Percentiles rank a stretch among this genome's conserved stretches.
These are phyloP conservation scores for Lachnellula occidentalis DNA, from an alignment of 2,329 filamentous ascomycete genomes.

Conservation along the genomic window DNA sequence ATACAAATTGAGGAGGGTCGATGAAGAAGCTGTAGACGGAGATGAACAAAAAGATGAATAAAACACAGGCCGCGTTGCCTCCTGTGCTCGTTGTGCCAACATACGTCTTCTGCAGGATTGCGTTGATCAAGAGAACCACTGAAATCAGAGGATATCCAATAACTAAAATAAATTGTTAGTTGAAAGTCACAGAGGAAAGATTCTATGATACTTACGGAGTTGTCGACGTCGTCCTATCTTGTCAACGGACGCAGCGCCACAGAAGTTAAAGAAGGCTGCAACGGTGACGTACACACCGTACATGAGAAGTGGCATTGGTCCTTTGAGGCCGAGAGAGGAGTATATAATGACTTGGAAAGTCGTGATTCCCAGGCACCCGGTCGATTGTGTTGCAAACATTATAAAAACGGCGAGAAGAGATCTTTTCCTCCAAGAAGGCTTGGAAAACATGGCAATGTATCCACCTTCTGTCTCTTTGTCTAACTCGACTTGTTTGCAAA, in stretches of 20 bases:
- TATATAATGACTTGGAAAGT: background rate
- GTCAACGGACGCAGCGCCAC: too few species aligned
- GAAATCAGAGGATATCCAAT: too few species aligned
- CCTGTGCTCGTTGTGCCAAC: too few species aligned
- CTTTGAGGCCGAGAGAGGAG: background rate
- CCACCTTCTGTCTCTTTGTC: background rate
- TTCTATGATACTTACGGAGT: conserved; percentile 4
- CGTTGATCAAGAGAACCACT: too few species aligned
- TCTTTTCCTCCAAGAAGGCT: background rate
- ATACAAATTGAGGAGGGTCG: conserved; percentile 29
- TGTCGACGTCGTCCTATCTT: too few species aligned
- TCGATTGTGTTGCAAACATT: background rate
- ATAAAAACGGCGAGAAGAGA: background rate
- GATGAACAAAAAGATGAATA: conserved; percentile 13
- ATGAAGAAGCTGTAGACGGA: conserved; percentile 22
- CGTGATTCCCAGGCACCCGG: background rate
- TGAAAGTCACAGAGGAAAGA: conserved; percentile 1
- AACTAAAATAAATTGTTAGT: too few species aligned
- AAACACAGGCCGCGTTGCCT: too few species aligned
- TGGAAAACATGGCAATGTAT: background rate
- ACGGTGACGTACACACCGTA: conserved; percentile 13
- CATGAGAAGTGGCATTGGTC: background rate
- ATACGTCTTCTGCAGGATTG: too few species aligned
- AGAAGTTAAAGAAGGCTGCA: conserved; percentile 8
- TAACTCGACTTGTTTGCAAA: background rate